Conservation (phyloP, 2,329 filamentous ascomycete species). For the Aphanocladium album region DNA sequence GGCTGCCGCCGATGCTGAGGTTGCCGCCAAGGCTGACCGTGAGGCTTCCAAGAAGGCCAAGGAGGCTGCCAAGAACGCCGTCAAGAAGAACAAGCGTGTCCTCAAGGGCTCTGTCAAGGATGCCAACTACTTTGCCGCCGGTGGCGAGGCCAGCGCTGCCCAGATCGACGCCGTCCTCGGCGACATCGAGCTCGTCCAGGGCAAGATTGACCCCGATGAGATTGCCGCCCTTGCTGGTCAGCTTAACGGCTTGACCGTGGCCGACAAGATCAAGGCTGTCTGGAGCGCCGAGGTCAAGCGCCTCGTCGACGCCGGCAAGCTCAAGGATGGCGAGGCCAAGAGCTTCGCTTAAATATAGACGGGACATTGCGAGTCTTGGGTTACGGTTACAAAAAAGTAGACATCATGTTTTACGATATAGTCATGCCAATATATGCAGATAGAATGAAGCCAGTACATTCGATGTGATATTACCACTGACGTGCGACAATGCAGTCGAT, state of each 20-base stretch:
- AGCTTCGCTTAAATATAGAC: conserved; percentile 37
- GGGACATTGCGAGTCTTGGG: neutral
- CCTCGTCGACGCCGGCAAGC: conserved; percentile 75
- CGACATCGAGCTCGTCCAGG: conserved; percentile 82
- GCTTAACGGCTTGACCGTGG: conserved; percentile 73
- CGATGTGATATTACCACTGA: too few relatives aligned
- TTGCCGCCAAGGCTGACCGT: conserved; percentile 75
- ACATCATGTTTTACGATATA: neutral
- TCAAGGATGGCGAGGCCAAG: conserved; percentile 80
- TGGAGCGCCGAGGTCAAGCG: conserved; percentile 75
- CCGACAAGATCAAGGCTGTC: conserved; percentile 76
- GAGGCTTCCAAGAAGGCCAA: conserved; percentile 92
- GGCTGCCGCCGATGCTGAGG: conserved; percentile 77
- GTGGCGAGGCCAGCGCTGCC: conserved; percentile 65
- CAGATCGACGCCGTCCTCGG: conserved; percentile 78
- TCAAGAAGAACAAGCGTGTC: conserved; percentile 99
- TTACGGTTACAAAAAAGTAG: conserved; percentile 2
- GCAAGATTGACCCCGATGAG: conserved; percentile 87
- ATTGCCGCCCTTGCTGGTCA: conserved; percentile 77
- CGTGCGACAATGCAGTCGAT: too few relatives aligned
- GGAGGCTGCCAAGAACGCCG: conserved; percentile 96
- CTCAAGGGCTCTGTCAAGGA: conserved; percentile 93
- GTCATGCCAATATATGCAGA: neutral
- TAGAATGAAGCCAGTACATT: too few relatives aligned
- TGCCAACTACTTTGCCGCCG: conserved; percentile 85